phyloP scores from a whole-genome alignment of 2,329 filamentous ascomycete species.

The Apiospora hydei region DNA sequence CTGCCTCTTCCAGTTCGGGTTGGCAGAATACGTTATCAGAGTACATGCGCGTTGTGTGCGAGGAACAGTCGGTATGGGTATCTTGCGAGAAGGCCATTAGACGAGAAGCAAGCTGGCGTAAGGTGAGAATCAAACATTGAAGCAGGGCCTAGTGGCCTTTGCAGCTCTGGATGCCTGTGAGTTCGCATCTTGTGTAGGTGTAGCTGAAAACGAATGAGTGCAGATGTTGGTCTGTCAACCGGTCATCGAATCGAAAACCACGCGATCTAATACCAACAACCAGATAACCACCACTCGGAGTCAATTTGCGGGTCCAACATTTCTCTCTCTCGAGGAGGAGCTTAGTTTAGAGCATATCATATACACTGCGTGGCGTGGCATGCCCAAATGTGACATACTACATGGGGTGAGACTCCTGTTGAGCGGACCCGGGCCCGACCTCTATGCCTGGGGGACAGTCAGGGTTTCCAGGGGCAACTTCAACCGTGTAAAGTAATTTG shows the following conservation, averaged over 20 bases:
- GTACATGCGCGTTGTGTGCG: not conserved
- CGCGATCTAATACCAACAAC: not conserved
- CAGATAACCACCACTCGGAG: too few relatives aligned
- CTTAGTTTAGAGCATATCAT: not conserved
- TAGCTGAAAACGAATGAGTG: not conserved
- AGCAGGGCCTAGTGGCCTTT: not conserved
- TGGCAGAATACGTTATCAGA: not conserved
- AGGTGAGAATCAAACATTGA: not conserved
- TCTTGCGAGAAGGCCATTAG: not conserved
- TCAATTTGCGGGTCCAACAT: not conserved
- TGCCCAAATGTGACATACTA: not conserved
- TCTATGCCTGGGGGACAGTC: not conserved
- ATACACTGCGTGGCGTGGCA: not conserved
- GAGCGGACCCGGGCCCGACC: not conserved
- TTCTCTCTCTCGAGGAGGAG: not conserved
- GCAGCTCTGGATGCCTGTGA: not conserved
- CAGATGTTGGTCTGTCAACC: slow-evolving; percentile 7
- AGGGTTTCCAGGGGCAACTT: not conserved
- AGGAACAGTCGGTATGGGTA: not conserved
- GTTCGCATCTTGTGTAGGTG: too few relatives aligned
- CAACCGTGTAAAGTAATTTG: not conserved
- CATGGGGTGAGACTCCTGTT: not conserved
- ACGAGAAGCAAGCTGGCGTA: slow-evolving; percentile 11
- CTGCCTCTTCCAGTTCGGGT: not conserved
- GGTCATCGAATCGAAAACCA: not conserved